These are phyloP conservation scores for Penicillium sp. DNA, from an alignment of 2,329 filamentous ascomycete species.

Conservation along the genomic window DNA sequence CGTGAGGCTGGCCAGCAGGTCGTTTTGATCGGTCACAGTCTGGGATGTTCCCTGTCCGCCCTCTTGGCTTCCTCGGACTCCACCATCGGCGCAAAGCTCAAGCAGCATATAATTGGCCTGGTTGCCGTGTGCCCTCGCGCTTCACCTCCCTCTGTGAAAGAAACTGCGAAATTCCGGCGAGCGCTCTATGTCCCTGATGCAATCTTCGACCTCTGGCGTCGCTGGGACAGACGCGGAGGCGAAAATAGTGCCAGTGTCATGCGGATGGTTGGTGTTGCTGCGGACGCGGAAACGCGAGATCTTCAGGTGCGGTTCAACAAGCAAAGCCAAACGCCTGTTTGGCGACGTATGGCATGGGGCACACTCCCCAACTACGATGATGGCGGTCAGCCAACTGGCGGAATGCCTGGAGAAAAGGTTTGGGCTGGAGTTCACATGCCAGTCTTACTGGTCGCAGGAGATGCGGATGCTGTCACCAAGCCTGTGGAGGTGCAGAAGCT, in stretches of 20 bases:
- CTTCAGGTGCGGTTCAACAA: constrained; percentile 58
- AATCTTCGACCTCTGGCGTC: constrained; percentile 71
- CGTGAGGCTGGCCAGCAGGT: constrained; percentile 64
- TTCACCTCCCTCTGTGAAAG: constrained; percentile 55
- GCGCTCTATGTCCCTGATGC: constrained; percentile 62
- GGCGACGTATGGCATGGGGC: constrained; percentile 75
- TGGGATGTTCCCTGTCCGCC: constrained; percentile 77
- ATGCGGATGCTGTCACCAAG: constrained; percentile 72
- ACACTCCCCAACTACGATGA: constrained; percentile 59
- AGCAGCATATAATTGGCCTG: constrained; percentile 66
- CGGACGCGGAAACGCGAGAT: constrained; percentile 41
- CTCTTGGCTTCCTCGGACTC: constrained; percentile 62
- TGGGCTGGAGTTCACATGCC: constrained; percentile 73
- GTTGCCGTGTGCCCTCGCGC: constrained; percentile 78
- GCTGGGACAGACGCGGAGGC: constrained; percentile 76
- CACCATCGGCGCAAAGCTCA: constrained; percentile 51
- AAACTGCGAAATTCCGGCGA: constrained; percentile 51
- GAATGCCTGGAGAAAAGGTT: constrained; percentile 63
- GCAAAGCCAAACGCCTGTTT: constrained; percentile 78
- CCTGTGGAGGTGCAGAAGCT: constrained; percentile 68
- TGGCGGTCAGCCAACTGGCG: constrained; percentile 50
- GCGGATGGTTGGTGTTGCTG: constrained; percentile 59
- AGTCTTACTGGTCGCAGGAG: constrained; percentile 73
- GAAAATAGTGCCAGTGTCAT: constrained; percentile 71
- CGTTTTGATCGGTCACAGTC: constrained; percentile 80